phyloP scores from a whole-genome alignment of 495 filamentous ascomycete species.

The Amorphotheca resinae region DNA sequence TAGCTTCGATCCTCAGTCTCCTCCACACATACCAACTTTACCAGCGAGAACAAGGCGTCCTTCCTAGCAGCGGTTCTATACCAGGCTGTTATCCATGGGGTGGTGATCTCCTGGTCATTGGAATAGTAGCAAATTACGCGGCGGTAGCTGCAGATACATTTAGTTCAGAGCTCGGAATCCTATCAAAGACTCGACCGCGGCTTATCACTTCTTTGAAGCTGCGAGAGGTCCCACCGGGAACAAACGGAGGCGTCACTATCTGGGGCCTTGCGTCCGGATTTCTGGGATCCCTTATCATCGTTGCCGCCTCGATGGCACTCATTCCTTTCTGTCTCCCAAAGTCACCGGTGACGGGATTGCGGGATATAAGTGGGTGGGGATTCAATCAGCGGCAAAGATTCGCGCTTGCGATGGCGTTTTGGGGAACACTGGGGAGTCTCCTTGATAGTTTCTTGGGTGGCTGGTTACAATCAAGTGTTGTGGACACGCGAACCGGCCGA shows the following conservation, averaged over 20 bases:
- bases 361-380: conserved; percentile 32
- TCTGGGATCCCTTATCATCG: conserved; percentile 61
- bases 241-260: conserved; percentile 80
- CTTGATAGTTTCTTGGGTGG: conserved; percentile 82
- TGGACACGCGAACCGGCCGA: conserved; percentile 71
- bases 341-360: conserved; percentile 19
- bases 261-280: conserved; percentile 62
- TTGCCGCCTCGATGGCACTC: conserved; percentile 47
- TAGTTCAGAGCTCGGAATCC: conserved; percentile 88
- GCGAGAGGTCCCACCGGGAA: conserved; percentile 69
- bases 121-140: conserved; percentile 68
- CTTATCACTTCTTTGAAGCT: conserved; percentile 76
- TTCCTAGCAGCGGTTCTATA: conserved; percentile 9
- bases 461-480: conserved; percentile 72
- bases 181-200: conserved; percentile 60
- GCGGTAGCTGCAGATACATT: conserved; percentile 89
- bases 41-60: conserved; percentile 25
- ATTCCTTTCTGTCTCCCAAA: conserved; percentile 51
- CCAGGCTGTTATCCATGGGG: conserved; percentile 32
- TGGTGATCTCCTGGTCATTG: conserved; percentile 42
- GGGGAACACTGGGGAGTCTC: conserved; percentile 66
- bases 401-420: conserved; percentile 48
- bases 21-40: conserved; percentile 56
- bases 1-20: conserved; percentile 60
- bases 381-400: conserved; percentile 38